Base-by-base conservation (phyloP, 176 grass and related monocot species). In the Hyparrhenia diplandra region DNA sequence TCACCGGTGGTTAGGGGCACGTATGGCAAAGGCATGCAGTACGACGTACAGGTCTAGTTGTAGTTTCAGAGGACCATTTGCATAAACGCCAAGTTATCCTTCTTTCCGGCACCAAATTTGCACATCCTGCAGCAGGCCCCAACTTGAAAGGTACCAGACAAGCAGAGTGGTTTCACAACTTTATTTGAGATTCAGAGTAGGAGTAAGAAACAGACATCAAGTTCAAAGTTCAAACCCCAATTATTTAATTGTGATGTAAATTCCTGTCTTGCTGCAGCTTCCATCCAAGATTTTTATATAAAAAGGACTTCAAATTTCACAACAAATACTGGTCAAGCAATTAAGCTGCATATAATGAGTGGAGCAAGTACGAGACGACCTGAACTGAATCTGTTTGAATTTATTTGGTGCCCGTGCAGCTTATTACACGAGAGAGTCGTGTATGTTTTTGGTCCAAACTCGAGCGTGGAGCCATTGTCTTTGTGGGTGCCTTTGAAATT, bases 71-170 rank as follows among this genome's bases (percentile, higher is more conserved):
- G 20, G 34, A 13, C 34, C 41, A 71, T 71, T 46, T 71, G 69
- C 69, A 71, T 43, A 45, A 71, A 71, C 39, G 39, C 12, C 67
- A 69, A 42, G 67, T 13, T 45, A 45, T 69, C 67, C 37, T 42
- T 70, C 65, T 6, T 39, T 11, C 66, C 21, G 10, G 39, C 41
- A 71, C 69, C 69, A 71, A 14, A 71, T 28, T 17, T 47, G 41
- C 69, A 47, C 69, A 71, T 71, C n/a, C n/a, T n/a, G n/a, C n/a
- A n/a, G n/a, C 5, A 70, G 67, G 39, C n/a, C 67, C 67, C 41
- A 17, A 2, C 4, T 61, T 17, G 68, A 40, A 46, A 46, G 39
- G 13, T 71, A 69, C n/a, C 37, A n/a, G n/a, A n/a, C n/a, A n/a
- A 70, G 68, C 23, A 27, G 24, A 27, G 58, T 25, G 10, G 11